These are phyloP conservation scores for Talaromyces proteolyticus DNA, from an alignment of 495 filamentous ascomycete species.

Conservation along the genomic window DNA sequence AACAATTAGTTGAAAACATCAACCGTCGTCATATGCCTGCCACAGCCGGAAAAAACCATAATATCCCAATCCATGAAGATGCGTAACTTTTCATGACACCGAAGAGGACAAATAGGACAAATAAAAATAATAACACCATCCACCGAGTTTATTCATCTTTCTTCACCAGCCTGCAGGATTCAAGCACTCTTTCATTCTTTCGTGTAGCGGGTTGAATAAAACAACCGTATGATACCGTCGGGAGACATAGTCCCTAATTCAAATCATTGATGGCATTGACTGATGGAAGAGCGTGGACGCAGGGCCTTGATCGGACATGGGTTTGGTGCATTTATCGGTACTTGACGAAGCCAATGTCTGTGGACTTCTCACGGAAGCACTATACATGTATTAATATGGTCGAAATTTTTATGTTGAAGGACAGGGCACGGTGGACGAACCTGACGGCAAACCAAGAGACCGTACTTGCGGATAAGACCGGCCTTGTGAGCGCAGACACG, in stretches of 20 bases:
- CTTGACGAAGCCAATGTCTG: slow-evolving; percentile 96
- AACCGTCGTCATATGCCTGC: too few species aligned
- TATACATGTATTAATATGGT: slow-evolving; percentile 55
- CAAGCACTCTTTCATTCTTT: too few species aligned
- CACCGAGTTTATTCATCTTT: not conserved
- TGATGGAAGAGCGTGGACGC: not conserved
- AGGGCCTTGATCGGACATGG: not conserved
- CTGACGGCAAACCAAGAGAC: slow-evolving; percentile 89
- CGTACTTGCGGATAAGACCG: slow-evolving; percentile 98
- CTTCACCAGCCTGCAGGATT: not conserved
- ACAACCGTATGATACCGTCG: too few species aligned
- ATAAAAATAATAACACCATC: not conserved
- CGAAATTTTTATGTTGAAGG: slow-evolving; percentile 9
- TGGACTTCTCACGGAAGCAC: slow-evolving; percentile 97
- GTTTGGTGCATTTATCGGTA: slow-evolving; percentile 5
- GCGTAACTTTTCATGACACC: not conserved
- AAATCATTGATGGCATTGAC: too few species aligned
- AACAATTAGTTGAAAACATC: too few species aligned
- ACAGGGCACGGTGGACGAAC: slow-evolving; percentile 7
- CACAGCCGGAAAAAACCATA: not conserved
- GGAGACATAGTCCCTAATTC: too few species aligned
- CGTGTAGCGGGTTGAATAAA: too few species aligned
- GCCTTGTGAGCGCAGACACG: slow-evolving; percentile 93
- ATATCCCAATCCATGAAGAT: not conserved
- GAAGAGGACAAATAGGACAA: not conserved